Base-by-base conservation (phyloP, 2,329 filamentous ascomycete species). In the Plenodomus tracheiphilus region DNA sequence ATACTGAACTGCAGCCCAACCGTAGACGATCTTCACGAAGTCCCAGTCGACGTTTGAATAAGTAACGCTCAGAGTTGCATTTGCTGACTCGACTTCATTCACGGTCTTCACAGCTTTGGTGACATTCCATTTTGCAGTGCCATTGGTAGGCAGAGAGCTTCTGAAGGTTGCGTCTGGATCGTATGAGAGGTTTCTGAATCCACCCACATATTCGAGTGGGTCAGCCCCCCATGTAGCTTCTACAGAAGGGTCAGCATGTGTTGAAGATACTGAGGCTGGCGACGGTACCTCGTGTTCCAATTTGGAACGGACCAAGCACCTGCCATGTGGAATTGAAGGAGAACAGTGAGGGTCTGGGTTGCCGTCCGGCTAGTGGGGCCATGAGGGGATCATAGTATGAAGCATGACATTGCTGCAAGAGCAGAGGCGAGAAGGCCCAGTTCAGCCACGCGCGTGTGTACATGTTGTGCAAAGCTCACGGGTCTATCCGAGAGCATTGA, bases 221-320 rank as follows among this genome's bases (percentile, higher is more conserved):
- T 85, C 82, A 25, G 81, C 77, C 34, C 81, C 81, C 81, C 81
- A 85, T 20, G 78, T 70, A 18, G 79, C 79, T 69, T 84, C 82
- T 83, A 48, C 22, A 39, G 1, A 19, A 35, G 16, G 30, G 47
- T 64, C 39, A 69, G 55, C 39, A 52, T 32, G 15, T 13, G 17
- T 4, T 10, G 21, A 39, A 41, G 38, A 21, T 19, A 43, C 28
- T 39, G 42, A 16, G 16, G 38, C 41, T 17, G 16, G 50, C 75
- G n/a, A n/a, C n/a, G n/a, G 61, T 75, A 79, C 81, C 81, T 79
- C 81, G 73, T 46, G 81, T 85, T 51, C 82, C 82, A 47, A 80
- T 77, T 54, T 79, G 77, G 58, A 84, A 85, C 7, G 81, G 82
- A 2, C 82, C 82, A 18, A 85, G 70, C 18, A 81, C 59, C 43